phyloP scores from a whole-genome alignment of 352 stramenopile genomes.

The Stramenopiles sp. region DNA sequence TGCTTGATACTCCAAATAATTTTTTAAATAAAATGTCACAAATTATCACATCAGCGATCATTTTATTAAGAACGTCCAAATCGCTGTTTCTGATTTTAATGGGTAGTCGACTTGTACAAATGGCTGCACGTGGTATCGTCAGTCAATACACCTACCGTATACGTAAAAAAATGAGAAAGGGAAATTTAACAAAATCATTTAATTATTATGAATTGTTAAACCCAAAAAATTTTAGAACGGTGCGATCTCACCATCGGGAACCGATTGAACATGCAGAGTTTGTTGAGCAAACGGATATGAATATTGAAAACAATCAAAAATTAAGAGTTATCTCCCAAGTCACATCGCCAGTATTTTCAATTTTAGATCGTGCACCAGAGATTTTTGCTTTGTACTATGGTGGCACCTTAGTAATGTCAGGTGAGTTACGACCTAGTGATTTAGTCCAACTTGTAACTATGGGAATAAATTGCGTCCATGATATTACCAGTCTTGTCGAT shows the following conservation, averaged over 20 bases:
- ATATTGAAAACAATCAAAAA: not conserved
- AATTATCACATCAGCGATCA: not conserved
- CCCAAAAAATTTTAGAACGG: slow-evolving; percentile 3
- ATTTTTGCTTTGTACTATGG: slow-evolving; percentile 8
- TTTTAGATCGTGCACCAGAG: not conserved
- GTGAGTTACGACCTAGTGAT: not conserved
- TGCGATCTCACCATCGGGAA: not conserved
- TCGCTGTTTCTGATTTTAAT: not conserved
- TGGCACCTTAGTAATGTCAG: not conserved
- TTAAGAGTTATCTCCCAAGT: not conserved
- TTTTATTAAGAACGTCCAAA: not conserved
- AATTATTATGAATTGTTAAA: slow-evolving; percentile 5
- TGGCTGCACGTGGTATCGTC: not conserved
- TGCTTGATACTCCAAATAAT: not conserved
- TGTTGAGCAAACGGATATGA: slow-evolving; percentile 3
- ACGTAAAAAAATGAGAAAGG: not conserved
- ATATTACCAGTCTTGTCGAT: not conserved
- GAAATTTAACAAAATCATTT: not conserved
- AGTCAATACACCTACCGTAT: not conserved
- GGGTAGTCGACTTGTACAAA: not conserved
- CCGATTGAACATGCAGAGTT: slow-evolving; percentile 8
- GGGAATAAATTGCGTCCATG: not conserved
- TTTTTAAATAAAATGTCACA: not conserved
- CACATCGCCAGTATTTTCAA: not conserved
- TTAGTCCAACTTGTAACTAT: not conserved